phyloP scores from a whole-genome alignment of 2,329 filamentous ascomycete genomes.

The Leptodontidium sp. region DNA sequence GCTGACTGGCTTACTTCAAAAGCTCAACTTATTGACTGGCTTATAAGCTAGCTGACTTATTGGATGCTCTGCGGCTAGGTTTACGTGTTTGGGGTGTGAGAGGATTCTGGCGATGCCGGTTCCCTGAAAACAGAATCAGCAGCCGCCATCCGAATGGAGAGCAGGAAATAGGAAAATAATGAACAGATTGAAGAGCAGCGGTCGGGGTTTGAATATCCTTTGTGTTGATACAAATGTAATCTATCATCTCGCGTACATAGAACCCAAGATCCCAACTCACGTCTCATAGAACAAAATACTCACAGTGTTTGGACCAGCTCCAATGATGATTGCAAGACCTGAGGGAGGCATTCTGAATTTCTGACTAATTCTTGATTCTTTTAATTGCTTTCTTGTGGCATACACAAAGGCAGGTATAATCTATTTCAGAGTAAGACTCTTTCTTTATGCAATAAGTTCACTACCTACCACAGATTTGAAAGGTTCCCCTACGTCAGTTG shows the following conservation, averaged over 20 bases:
- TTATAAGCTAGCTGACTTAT: too few relatives aligned
- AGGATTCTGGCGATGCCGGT: slow-evolving; percentile 64
- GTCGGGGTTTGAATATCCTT: not conserved
- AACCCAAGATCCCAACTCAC: not conserved
- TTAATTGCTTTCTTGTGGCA: not conserved
- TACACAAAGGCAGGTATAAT: not conserved
- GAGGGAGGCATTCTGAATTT: slow-evolving; percentile 53
- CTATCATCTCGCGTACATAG: not conserved
- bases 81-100: slow-evolving; percentile 60
- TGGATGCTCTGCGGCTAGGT: slow-evolving; percentile 48
- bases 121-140: slow-evolving; percentile 49
- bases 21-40: too few relatives aligned
- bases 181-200: not conserved
- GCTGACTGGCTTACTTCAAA: too few relatives aligned
- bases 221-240: not conserved
- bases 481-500: slow-evolving; percentile 8
- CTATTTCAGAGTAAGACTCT: not conserved
- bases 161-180: too few relatives aligned
- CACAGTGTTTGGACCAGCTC: slow-evolving; percentile 55
- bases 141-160: not conserved
- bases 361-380: slow-evolving; percentile 1
- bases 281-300: slow-evolving; percentile 21
- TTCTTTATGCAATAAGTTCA: too few relatives aligned
- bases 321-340: slow-evolving; percentile 60
- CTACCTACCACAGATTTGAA: not conserved